A percentile compares a stretch with the other conserved stretches of the same genome.
These are phyloP conservation scores for Penicillium tannophilum DNA, from an alignment of 495 filamentous ascomycete genomes.

Conservation along the genomic window DNA sequence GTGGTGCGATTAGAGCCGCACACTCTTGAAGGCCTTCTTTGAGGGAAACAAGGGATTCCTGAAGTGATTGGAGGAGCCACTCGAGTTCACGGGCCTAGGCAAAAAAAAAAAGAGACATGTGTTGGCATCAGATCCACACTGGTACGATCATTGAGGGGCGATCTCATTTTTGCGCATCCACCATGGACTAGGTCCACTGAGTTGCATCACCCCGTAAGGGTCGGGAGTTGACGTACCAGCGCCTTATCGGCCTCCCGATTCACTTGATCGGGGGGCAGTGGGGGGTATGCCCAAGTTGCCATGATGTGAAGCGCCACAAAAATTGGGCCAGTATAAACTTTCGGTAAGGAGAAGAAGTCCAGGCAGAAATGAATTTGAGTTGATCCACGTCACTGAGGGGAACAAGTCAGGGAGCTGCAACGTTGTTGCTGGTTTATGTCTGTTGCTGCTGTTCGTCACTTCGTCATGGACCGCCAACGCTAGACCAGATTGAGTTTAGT, in stretches of 20 bases:
- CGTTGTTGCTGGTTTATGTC: conserved; percentile 18
- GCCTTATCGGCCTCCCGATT: conserved; percentile 67
- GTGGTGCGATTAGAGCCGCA: conserved; percentile 75
- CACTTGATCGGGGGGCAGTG: conserved; percentile 63
- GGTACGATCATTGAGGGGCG: conserved; percentile 9
- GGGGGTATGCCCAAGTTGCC: conserved; percentile 79
- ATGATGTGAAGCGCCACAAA: conserved; percentile 43
- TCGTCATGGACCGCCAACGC: conserved; percentile 38
- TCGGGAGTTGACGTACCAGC: conserved; percentile 52
- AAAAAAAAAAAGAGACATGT: conserved; percentile 8
- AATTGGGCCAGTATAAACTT: not conserved
- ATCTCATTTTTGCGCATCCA: conserved; percentile 19
- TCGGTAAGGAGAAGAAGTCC: conserved; percentile 10
- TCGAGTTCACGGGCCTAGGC: conserved; percentile 72
- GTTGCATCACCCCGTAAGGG: conserved; percentile 11
- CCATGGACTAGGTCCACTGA: conserved; percentile 15
- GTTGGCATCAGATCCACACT: conserved; percentile 30
- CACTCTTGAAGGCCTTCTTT: conserved; percentile 90
- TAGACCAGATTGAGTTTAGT: conserved; percentile 28
- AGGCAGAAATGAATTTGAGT: conserved; percentile 24
- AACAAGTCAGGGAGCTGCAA: conserved; percentile 20
- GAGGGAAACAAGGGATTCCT: conserved; percentile 73
- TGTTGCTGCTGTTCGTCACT: conserved; percentile 18
- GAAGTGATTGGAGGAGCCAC: conserved; percentile 82
- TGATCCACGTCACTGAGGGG: conserved; percentile 31